Percentiles rank a stretch among this genome's conserved stretches.
phyloP scores from a whole-genome alignment of 2,329 filamentous ascomycete genomes.

The Monilinia aucupariae region DNA sequence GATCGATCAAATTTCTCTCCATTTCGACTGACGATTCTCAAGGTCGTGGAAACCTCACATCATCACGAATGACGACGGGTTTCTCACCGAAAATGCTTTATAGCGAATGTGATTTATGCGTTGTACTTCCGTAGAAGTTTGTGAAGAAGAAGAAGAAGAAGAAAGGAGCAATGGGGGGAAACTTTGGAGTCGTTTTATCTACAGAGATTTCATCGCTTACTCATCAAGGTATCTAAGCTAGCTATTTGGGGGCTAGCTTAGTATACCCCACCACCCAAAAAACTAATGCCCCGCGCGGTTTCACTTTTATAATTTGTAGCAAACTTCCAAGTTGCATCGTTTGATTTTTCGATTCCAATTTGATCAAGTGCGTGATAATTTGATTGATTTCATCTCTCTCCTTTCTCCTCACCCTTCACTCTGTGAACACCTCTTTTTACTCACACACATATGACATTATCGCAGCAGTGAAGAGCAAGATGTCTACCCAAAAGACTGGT shows the following conservation, averaged over 20 bases:
- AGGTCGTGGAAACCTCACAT: constrained; percentile 23
- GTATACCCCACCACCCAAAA: constrained; percentile 12
- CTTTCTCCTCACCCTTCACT: too few species aligned
- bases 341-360: not conserved
- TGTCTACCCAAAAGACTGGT: constrained; percentile 28
- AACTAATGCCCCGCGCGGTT: constrained; percentile 15
- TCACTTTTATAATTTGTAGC: constrained; percentile 5
- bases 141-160: constrained; percentile 16
- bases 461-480: not conserved
- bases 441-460: not conserved
- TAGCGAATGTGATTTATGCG: constrained; percentile 21
- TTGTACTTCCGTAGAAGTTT: constrained; percentile 20
- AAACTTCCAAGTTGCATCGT: constrained; percentile 11
- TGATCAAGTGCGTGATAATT: not conserved
- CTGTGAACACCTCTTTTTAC: not conserved
- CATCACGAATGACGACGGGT: constrained; percentile 18
- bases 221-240: not conserved
- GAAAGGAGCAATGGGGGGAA: not conserved
- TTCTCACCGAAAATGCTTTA: constrained; percentile 23
- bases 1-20: constrained; percentile 21
- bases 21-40: constrained; percentile 21
- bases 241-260: not conserved
- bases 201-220: constrained; percentile 12
- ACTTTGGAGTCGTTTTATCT: not conserved
- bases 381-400: not conserved